Evolutionary conservation across 345 rosid genomes (phyloP).

Genomic region (Lepidium aucheri): DNA sequence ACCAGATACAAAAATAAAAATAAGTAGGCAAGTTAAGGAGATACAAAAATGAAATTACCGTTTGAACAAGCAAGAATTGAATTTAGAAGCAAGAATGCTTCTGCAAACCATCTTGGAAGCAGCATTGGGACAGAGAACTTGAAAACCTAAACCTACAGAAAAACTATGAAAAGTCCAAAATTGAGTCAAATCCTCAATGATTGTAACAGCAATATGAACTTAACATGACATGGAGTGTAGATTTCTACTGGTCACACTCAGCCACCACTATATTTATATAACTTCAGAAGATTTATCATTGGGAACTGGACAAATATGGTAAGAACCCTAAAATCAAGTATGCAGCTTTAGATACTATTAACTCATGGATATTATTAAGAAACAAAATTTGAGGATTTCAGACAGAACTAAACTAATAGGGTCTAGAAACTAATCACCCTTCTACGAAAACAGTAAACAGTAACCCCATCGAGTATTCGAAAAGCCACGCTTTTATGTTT

Average conservation of each 20-base stretch:
- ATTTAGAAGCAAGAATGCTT: constrained; percentile 35
- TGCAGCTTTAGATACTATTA: background rate
- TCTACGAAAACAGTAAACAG: constrained; percentile 5
- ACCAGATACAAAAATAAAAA: background rate
- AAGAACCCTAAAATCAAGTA: constrained; percentile 25
- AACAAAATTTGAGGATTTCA: background rate
- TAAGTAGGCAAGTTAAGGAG: background rate
- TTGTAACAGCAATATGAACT: background rate
- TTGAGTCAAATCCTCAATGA: background rate
- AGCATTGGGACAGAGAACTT: constrained; percentile 37
- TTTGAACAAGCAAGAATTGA: constrained; percentile 30
- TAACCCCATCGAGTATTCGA: constrained; percentile 25
- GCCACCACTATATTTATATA: background rate
- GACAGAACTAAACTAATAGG: background rate
- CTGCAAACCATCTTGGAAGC: constrained; percentile 39
- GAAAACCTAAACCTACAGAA: constrained; percentile 14
- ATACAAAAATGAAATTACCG: constrained; percentile 35
- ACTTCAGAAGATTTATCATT: background rate
- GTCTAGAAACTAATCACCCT: background rate
- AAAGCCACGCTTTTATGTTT: constrained; percentile 18
- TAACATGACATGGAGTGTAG: background rate
- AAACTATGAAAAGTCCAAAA: background rate
- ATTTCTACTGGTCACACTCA: background rate
- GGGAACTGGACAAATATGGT: constrained; percentile 7
- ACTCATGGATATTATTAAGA: background rate